Evolutionary conservation across 371 early-diverging fungal species (phyloP).

Genomic region (Rhizopus delemar): DNA sequence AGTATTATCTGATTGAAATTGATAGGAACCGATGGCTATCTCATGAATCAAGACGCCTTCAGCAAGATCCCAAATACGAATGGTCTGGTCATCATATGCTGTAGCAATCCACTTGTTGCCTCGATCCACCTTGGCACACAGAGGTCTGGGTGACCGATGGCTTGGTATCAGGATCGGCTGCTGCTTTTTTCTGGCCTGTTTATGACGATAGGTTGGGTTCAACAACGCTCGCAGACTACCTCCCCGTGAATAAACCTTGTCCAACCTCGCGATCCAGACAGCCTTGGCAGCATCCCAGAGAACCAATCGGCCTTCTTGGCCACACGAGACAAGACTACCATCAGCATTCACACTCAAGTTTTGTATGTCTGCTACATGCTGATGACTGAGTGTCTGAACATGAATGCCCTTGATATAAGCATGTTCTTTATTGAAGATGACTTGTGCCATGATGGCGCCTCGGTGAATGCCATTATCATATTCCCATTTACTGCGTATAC

Average conservation of each 20-base stretch:
- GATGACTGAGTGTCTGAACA: conserved; percentile 26
- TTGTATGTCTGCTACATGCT: conserved; percentile 38
- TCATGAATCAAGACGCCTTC: conserved; percentile 29
- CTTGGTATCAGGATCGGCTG: conserved; percentile 5
- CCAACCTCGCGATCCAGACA: conserved; percentile 34
- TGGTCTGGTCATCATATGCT: conserved; percentile 30
- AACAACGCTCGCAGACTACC: conserved; percentile 13
- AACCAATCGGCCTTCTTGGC: conserved; percentile 37
- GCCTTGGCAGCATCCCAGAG: conserved; percentile 32
- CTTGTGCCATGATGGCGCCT: conserved; percentile 34
- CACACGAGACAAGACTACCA: conserved; percentile 31
- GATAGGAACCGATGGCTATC: conserved; percentile 16
- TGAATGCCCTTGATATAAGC: conserved; percentile 23
- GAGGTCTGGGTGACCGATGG: conserved; percentile 12
- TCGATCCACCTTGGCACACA: conserved; percentile 29
- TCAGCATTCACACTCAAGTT: conserved; percentile 26
- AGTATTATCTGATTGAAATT: neutral
- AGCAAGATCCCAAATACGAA: conserved; percentile 34
- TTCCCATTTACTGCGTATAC: conserved; percentile 10
- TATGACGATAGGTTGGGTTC: conserved; percentile 16
- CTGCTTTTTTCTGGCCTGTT: neutral
- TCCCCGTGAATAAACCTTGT: conserved; percentile 13
- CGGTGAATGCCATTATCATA: conserved; percentile 29
- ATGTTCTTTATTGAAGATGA: conserved; percentile 28
- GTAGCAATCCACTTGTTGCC: conserved; percentile 36